Evolutionary conservation across 1,284 basidiomycete species (phyloP).

Genomic region (Pseudozyma thailandica): DNA sequence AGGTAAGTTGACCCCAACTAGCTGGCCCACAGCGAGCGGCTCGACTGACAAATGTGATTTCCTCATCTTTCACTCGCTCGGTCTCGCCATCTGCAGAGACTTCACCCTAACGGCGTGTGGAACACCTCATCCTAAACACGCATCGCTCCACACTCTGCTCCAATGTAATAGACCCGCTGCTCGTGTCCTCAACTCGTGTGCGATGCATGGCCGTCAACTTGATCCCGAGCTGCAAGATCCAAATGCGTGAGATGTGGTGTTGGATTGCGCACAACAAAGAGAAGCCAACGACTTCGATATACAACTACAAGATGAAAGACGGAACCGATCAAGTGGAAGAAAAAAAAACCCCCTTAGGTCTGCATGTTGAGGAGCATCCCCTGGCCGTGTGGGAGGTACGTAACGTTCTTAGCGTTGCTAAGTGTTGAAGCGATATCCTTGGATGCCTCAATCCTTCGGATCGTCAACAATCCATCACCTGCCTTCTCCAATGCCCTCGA

Average conservation of each 20-base stretch:
- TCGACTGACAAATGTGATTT: background rate
- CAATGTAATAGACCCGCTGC: background rate
- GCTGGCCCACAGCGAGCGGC: too few species aligned
- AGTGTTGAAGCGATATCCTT: conserved; percentile 84
- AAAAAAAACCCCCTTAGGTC: conserved; percentile 10
- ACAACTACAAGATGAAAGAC: conserved; percentile 36
- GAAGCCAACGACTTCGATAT: conserved; percentile 9
- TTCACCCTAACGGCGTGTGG: conserved; percentile 53
- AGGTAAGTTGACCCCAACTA: conserved; percentile 23
- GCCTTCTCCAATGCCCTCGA: conserved; percentile 91
- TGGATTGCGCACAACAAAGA: conserved; percentile 24
- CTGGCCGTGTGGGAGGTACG: conserved; percentile 69
- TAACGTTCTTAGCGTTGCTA: conserved; percentile 69
- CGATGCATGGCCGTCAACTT: too few species aligned
- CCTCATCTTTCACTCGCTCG: background rate
- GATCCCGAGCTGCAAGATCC: background rate
- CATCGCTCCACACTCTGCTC: background rate
- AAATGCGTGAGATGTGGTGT: conserved; percentile 38
- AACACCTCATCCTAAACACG: background rate
- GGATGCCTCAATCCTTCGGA: conserved; percentile 96
- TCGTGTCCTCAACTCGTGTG: background rate
- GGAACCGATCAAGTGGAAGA: background rate
- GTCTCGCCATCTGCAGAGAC: too few species aligned
- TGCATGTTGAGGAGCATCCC: conserved; percentile 66
- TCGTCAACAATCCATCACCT: conserved; percentile 92